Evolutionary conservation across 2,329 filamentous ascomycete genomes (phyloP).

Genomic region (Metarhizium guizhouense): DNA sequence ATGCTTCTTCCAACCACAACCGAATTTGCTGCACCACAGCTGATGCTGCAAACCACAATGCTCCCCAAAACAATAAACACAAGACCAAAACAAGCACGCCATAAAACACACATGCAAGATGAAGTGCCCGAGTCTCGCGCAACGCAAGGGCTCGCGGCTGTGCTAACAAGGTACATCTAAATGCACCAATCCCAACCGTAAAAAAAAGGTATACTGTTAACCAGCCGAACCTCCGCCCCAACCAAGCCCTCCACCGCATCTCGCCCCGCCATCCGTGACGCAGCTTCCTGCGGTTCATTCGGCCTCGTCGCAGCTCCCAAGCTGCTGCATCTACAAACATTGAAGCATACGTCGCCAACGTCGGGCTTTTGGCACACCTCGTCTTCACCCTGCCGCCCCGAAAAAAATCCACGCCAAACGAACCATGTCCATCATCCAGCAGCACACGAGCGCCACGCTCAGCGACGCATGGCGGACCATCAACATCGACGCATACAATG

Average conservation of each 20-base stretch:
- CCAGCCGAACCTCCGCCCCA: background rate
- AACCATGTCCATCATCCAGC: constrained; percentile 58
- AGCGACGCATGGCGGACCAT: constrained; percentile 73
- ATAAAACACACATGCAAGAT: too few relatives aligned
- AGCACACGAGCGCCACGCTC: constrained; percentile 51
- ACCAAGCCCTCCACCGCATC: constrained; percentile 2
- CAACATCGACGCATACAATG: constrained; percentile 85
- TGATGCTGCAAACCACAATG: too few relatives aligned
- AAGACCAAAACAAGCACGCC: too few relatives aligned
- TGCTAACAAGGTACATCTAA: too few relatives aligned
- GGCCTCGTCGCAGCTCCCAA: background rate
- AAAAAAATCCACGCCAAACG: background rate
- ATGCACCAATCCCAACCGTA: too few relatives aligned
- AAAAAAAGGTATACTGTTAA: background rate
- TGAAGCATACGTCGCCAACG: background rate
- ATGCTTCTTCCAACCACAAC: too few relatives aligned
- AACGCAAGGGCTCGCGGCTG: too few relatives aligned
- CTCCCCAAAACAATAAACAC: too few relatives aligned
- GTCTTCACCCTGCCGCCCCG: too few relatives aligned
- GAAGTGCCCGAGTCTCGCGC: background rate
- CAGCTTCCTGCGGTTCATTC: constrained; percentile 13
- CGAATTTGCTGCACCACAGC: too few relatives aligned
- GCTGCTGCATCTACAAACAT: background rate
- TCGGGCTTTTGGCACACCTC: background rate
- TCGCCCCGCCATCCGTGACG: constrained; percentile 24